Evolutionary conservation across 345 rosid genomes (phyloP).

Genomic region (Populus tremula): DNA sequence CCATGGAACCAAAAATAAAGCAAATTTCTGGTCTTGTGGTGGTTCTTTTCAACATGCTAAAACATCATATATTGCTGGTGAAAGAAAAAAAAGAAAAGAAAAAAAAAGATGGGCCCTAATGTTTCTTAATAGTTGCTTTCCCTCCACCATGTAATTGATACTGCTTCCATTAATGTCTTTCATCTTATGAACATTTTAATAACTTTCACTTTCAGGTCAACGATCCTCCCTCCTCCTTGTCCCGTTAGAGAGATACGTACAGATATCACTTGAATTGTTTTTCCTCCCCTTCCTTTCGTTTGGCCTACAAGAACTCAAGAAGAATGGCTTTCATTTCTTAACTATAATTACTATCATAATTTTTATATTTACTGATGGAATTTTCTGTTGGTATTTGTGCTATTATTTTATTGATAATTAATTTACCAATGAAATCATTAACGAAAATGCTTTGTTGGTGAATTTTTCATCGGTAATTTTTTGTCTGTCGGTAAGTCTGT

Average conservation of each 20-base stretch:
- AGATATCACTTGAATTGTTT: no score
- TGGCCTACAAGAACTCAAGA: neutral
- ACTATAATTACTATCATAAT: neutral
- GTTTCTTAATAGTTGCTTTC: conserved; percentile 6
- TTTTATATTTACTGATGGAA: no score
- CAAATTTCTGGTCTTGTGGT: neutral
- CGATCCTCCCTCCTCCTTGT: neutral
- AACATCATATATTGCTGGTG: neutral
- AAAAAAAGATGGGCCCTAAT: conserved; percentile 13
- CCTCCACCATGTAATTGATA: neutral
- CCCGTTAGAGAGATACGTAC: neutral
- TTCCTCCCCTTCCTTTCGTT: neutral
- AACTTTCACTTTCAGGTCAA: neutral
- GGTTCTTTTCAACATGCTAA: neutral
- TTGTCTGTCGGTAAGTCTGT: no score
- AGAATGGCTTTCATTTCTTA: neutral
- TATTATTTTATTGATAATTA: no score
- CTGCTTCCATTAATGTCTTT: conserved; percentile 6
- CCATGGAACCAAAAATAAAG: neutral
- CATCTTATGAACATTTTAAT: conserved; percentile 2
- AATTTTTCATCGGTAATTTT: no score
- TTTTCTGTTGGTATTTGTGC: no score
- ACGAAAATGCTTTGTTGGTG: no score
- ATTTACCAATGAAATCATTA: no score
- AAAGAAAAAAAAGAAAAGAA: neutral